phyloP scores from a whole-genome alignment of 2,329 filamentous ascomycete genomes.

The Ophiostoma fasciatum region DNA sequence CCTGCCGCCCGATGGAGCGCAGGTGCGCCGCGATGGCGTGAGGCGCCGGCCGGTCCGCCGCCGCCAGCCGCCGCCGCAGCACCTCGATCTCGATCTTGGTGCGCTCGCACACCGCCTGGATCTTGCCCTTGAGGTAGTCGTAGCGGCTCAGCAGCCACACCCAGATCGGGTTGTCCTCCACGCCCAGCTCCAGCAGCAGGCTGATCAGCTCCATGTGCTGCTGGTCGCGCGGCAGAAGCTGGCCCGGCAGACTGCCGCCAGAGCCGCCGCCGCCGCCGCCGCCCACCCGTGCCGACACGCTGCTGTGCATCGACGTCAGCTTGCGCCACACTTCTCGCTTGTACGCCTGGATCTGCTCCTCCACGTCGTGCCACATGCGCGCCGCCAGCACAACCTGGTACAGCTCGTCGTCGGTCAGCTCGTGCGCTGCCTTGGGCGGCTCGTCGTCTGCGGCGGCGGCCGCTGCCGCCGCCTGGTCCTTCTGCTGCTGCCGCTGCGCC shows the following conservation, averaged over 20 bases:
- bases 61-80: slow-evolving; percentile 64
- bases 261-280: slow-evolving; percentile 13
- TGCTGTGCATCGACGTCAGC: slow-evolving; percentile 52
- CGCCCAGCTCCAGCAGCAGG: slow-evolving; percentile 80
- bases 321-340: slow-evolving; percentile 83
- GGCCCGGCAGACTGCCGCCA: slow-evolving; percentile 7
- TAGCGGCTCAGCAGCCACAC: slow-evolving; percentile 85
- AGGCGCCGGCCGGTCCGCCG: slow-evolving; percentile 47
- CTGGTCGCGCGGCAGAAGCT: slow-evolving; percentile 46
- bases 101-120: slow-evolving; percentile 67
- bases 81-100: slow-evolving; percentile 87
- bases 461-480: not conserved
- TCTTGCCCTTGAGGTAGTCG: slow-evolving; percentile 77
- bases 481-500: not conserved
- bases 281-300: slow-evolving; percentile 18
- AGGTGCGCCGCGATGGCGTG: slow-evolving; percentile 62
- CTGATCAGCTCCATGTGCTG: slow-evolving; percentile 83
- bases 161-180: slow-evolving; percentile 94
- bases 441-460: not conserved
- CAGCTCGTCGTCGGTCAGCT: slow-evolving; percentile 62
- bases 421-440: slow-evolving; percentile 24
- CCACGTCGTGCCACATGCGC: slow-evolving; percentile 89
- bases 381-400: slow-evolving; percentile 79
- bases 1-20: slow-evolving; percentile 54
- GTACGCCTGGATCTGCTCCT: slow-evolving; percentile 71